Conservation (phyloP, 2,329 filamentous ascomycete species). For the Lachnellula arida region DNA sequence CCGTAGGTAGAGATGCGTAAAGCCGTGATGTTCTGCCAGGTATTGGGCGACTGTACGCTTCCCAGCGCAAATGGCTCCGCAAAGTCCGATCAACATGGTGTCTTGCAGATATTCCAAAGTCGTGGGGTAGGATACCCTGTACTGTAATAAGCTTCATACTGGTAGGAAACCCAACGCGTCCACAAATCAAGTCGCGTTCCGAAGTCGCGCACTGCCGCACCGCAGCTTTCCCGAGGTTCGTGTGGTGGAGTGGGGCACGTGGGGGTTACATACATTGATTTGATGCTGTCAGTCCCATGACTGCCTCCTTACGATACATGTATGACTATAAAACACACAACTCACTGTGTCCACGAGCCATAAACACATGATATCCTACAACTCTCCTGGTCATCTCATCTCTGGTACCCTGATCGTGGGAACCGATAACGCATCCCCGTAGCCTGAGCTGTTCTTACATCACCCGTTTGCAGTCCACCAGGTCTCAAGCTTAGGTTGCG, state of each 20-base stretch:
- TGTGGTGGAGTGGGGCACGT: neutral
- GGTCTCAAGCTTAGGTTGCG: no score
- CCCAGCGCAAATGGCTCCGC: slow-evolving; percentile 85
- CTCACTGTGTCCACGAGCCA: slow-evolving; percentile 1
- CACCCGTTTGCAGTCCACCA: no score
- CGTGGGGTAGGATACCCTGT: no score
- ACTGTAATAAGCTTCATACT: no score
- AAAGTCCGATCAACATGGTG: slow-evolving; percentile 70
- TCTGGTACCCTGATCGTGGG: no score
- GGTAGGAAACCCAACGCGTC: no score
- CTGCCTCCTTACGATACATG: neutral
- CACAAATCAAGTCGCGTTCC: neutral
- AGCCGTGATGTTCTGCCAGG: slow-evolving; percentile 77
- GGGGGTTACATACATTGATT: neutral
- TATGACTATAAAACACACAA: neutral
- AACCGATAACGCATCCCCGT: no score
- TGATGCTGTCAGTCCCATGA: neutral
- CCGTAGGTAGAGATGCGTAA: slow-evolving; percentile 64
- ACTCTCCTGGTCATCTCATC: no score
- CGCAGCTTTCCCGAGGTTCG: no score
- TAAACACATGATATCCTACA: neutral
- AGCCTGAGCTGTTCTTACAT: no score
- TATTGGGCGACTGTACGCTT: slow-evolving; percentile 88
- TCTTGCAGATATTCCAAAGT: neutral
- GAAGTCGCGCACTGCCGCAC: no score